phyloP scores from a whole-genome alignment of 192 early-diverging fungal genomes.

The Coemansia reversa region DNA sequence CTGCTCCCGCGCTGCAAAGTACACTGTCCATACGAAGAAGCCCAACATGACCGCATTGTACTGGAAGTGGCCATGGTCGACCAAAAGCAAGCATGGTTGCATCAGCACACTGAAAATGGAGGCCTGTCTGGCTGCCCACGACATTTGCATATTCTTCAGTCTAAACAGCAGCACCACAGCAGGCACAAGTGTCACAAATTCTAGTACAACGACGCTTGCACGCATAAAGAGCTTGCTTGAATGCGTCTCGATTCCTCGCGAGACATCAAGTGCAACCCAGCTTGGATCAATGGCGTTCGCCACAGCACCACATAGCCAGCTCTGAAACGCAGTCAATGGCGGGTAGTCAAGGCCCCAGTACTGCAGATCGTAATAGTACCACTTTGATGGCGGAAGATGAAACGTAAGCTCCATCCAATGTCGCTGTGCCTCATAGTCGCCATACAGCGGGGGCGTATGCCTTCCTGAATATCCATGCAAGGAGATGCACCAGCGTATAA shows the following conservation, averaged over 20 bases:
- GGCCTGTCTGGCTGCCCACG: slow-evolving; percentile 37
- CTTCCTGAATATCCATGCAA: slow-evolving; percentile 75
- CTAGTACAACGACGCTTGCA: slow-evolving; percentile 69
- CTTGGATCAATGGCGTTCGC: slow-evolving; percentile 72
- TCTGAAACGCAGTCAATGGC: slow-evolving; percentile 91
- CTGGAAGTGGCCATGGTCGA: slow-evolving; percentile 98
- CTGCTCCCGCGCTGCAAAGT: slow-evolving; percentile 60
- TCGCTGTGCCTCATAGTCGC: slow-evolving; percentile 97
- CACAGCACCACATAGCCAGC: slow-evolving; percentile 78
- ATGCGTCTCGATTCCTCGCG: slow-evolving; percentile 76
- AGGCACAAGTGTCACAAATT: slow-evolving; percentile 75
- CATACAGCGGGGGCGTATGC: slow-evolving; percentile 75
- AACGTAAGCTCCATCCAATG: slow-evolving; percentile 98
- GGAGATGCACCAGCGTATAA: slow-evolving; percentile 66
- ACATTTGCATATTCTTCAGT: slow-evolving; percentile 12
- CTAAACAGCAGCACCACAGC: slow-evolving; percentile 68
- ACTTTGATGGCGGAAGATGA: slow-evolving; percentile 70
- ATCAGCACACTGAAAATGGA: slow-evolving; percentile 66
- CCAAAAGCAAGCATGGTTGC: slow-evolving; percentile 85
- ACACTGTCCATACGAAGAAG: slow-evolving; percentile 73
- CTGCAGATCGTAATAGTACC: slow-evolving; percentile 86
- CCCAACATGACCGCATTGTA: slow-evolving; percentile 98
- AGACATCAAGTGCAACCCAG: slow-evolving; percentile 85
- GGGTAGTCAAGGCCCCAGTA: slow-evolving; percentile 99
- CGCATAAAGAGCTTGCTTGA: slow-evolving; percentile 91